These are phyloP conservation scores for Takashimella koratensis DNA, from an alignment of 1,284 basidiomycete species.

Conservation along the genomic window DNA sequence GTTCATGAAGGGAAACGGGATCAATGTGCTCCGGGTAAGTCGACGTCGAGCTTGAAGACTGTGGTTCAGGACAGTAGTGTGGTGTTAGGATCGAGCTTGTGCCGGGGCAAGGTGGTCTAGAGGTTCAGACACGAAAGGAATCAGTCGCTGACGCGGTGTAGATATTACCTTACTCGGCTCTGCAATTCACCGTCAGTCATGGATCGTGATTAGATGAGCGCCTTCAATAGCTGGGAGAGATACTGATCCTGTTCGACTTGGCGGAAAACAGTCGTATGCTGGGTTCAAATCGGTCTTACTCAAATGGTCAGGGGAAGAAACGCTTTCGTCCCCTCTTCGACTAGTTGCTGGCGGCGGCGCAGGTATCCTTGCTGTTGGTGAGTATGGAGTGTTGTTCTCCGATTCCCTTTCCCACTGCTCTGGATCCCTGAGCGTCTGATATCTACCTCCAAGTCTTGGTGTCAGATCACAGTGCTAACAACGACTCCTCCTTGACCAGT, in stretches of 20 bases:
- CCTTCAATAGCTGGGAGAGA: too few relatives aligned
- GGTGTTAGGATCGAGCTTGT: too few relatives aligned
- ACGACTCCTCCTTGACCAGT: conserved; percentile 46
- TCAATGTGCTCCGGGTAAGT: conserved; percentile 75
- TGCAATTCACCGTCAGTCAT: conserved; percentile 78
- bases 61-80: too few relatives aligned
- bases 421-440: too few relatives aligned
- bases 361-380: conserved; percentile 83
- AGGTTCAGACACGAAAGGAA: background rate
- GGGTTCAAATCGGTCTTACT: conserved; percentile 69
- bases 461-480: background rate
- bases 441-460: too few relatives aligned
- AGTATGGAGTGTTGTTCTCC: conserved; percentile 41
- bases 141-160: conserved; percentile 2
- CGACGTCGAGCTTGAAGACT: too few relatives aligned
- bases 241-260: too few relatives aligned
- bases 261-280: conserved; percentile 64
- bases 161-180: conserved; percentile 61
- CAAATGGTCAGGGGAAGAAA: conserved; percentile 56
- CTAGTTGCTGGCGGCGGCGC: conserved; percentile 80
- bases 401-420: background rate
- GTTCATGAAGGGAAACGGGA: conserved; percentile 79
- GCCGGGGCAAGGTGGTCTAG: too few relatives aligned
- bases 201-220: too few relatives aligned
- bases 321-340: conserved; percentile 77